Evolutionary conservation across 1,284 basidiomycete genomes (phyloP), one percentile per base, ranked within the genome.

Genomic region (Fomitopsis schrenkii): DNA sequence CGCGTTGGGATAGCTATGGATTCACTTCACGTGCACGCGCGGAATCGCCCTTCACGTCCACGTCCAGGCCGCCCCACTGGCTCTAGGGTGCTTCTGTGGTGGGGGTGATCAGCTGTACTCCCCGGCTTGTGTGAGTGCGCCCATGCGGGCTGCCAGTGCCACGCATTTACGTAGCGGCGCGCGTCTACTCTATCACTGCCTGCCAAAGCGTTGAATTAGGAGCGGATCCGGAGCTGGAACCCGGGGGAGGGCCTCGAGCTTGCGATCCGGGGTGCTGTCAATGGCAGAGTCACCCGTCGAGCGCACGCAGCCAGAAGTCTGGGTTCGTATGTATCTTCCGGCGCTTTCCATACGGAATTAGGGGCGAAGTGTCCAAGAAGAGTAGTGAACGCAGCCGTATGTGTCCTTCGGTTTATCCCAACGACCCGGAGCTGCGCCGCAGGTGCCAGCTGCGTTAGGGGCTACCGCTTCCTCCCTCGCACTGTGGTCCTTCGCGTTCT

Each of bases 171-270:
- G 52, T 54, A 6, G 52, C 22, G 2, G 30, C 44, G 52, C 52
- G 52, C 35, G 52, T 40, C 52, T 38, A 54, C 35, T 54, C 52
- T 54, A 54, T 54, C 52, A 54, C 33, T 54, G 52, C 52, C 30
- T 26, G 52, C 35, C 33, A 36, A 14, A 38, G 50, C n/a, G 30
- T 15, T 50, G 48, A 50, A 50, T 33, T 12, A 33, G 44, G 46
- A 48, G 48, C 28, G 9, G 26, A 50, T 22, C 9, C 28, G 46
- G 46, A 48, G 46, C 2, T 10, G 46, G 46, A 48, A 28, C 35
- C 35, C 35, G 35, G 35, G 35, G 7, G 45, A 33, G 48, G 28
- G 48, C 14, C 28, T 50, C 48, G 48, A 50, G 48, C 48, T 9
- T 45, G 17, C 48, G 48, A 50, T 50, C 48, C 48, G 28, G 48